These are phyloP conservation scores for Monosporozyma servazzii DNA, from an alignment of 805 yeast species.

Conservation along the genomic window DNA sequence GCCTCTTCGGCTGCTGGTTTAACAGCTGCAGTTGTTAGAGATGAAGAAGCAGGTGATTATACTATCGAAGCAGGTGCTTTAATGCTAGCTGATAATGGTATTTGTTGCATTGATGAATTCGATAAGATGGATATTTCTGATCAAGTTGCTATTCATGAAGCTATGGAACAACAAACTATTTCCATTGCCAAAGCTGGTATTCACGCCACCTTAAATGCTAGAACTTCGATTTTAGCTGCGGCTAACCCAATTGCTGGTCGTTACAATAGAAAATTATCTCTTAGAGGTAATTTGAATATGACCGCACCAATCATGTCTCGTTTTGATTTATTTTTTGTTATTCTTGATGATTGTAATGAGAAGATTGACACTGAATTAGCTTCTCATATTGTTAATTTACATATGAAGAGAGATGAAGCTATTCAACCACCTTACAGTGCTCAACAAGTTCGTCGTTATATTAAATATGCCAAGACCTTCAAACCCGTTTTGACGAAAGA, in stretches of 20 bases:
- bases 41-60: constrained; percentile 93
- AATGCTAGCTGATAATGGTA: constrained; percentile 97
- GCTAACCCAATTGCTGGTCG: constrained; percentile 98
- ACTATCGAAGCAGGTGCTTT: constrained; percentile 98
- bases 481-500: constrained; percentile 79
- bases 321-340: constrained; percentile 89
- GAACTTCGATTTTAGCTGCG: constrained; percentile 96
- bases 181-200: constrained; percentile 98
- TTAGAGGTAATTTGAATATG: constrained; percentile 84
- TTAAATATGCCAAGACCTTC: constrained; percentile 86
- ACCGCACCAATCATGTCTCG: constrained; percentile 98
- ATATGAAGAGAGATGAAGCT: constrained; percentile 84
- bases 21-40: constrained; percentile 95
- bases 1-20: constrained; percentile 98
- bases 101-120: constrained; percentile 96
- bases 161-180: constrained; percentile 99
- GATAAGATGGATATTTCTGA: constrained; percentile 94
- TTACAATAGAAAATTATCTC: constrained; percentile 76
- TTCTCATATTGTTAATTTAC: constrained; percentile 84
- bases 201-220: constrained; percentile 93
- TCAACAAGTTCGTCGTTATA: constrained; percentile 79
- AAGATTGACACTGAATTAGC: constrained; percentile 84
- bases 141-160: constrained; percentile 98
- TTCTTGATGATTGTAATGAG: constrained; percentile 90
- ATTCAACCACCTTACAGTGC: constrained; percentile 83